Evolutionary conservation across 1,139 yeast genomes (phyloP), one percentile per base, ranked within the genome.

Genomic region (Geotrichum phurueaensis): DNA sequence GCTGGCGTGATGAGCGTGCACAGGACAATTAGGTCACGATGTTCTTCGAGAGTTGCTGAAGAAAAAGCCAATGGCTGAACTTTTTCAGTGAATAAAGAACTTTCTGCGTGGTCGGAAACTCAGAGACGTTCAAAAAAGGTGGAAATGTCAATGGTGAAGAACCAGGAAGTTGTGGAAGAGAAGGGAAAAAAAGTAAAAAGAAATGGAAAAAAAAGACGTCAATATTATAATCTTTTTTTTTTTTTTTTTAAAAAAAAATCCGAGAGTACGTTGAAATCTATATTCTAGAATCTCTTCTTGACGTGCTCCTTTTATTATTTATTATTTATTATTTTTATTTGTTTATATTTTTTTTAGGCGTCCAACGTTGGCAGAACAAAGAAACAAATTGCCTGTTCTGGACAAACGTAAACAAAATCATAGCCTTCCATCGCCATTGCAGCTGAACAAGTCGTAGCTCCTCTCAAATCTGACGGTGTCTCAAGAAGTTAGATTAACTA

Each of bases 361-460:
- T 39, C 47, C n/a, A 10, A 5, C 22, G 47, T 39, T 39, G 47
- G 18, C 22, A 39, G 9, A 39, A 39, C 39, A 33, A 33, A 39
- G 20, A 39, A 39, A 39, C 20, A n/a, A 39, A 1, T 18, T 15
- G 6, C 47, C 47, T 49, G 15, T n/a, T 58, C 20, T 18, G 54
- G 54, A 18, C 23, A 36, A 36, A 51, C 15, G 47, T 51, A 51
- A 51, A 51, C 54, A 51, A 51, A 51, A 39, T 7, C 47, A 15
- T 33, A 15, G 39, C 39, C n/a, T 33, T 33, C n/a, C 39, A 33
- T 12, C n/a, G 39, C 39, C n/a, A 33, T 33, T 33, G n/a, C n/a
- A 33, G 39, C n/a, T 33, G 2, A 33, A 33, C 15, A 33, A 33
- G 39, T 10, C 5, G 18, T 18, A 39, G 20, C 47, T 1, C 18